Evolutionary conservation across 2,329 filamentous ascomycete genomes (phyloP).

Genomic region (Camillea tinctor): DNA sequence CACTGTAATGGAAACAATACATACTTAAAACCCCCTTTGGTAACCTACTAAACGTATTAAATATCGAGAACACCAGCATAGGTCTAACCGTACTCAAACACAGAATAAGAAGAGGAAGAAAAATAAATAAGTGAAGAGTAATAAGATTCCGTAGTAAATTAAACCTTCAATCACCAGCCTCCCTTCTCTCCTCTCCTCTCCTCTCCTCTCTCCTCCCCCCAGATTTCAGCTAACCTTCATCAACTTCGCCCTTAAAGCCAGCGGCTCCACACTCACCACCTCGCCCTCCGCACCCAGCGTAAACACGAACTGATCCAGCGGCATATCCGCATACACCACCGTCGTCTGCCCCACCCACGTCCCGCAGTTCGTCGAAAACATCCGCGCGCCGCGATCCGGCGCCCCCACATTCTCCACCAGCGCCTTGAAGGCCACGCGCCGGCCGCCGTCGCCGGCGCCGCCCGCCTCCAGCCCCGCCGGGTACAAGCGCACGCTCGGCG

Average conservation of each 20-base stretch:
- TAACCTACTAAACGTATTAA: too few relatives aligned
- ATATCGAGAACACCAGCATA: too few relatives aligned
- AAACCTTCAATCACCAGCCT: too few relatives aligned
- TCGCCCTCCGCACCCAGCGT: slow-evolving; percentile 18
- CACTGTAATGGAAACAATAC: too few relatives aligned
- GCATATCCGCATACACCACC: slow-evolving; percentile 28
- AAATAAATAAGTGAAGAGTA: too few relatives aligned
- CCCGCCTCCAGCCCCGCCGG: slow-evolving; percentile 26
- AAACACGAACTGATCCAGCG: slow-evolving; percentile 32
- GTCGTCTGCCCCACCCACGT: slow-evolving; percentile 29
- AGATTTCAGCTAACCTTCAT: slow-evolving; percentile 7
- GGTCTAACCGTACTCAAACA: too few relatives aligned
- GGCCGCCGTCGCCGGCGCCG: slow-evolving; percentile 3
- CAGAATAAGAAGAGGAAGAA: too few relatives aligned
- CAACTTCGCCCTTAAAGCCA: slow-evolving; percentile 25
- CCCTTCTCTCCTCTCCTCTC: too few relatives aligned
- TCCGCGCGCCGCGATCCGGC: slow-evolving; percentile 16
- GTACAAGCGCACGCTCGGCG: slow-evolving; percentile 27
- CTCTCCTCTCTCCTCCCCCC: too few relatives aligned
- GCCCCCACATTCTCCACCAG: slow-evolving; percentile 27
- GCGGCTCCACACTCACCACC: slow-evolving; percentile 23
- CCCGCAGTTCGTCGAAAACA: slow-evolving; percentile 32
- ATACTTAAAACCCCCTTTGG: too few relatives aligned
- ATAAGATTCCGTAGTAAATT: too few relatives aligned
- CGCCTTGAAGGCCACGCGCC: slow-evolving; percentile 25